Evolutionary conservation across 208 protist species (phyloP).

Genomic region (Crithidia expoeki): DNA sequence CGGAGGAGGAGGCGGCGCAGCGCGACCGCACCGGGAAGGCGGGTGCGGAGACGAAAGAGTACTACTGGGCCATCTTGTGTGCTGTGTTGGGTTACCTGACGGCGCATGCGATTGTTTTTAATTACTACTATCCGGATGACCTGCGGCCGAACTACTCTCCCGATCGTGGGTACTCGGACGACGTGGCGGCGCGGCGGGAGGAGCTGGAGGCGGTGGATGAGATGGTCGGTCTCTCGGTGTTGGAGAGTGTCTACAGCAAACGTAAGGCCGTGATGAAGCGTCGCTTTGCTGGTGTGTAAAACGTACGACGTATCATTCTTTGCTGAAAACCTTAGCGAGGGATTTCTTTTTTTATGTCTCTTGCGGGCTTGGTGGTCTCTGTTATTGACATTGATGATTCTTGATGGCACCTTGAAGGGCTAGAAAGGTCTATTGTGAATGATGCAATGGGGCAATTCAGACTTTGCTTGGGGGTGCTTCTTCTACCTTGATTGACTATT

Average conservation of each 20-base stretch:
- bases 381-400: too few species aligned
- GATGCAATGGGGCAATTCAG: too few species aligned
- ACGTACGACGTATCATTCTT: neutral
- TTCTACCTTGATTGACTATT: too few species aligned
- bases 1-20: slow-evolving; percentile 73
- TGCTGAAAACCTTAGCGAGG: neutral
- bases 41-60: slow-evolving; percentile 76
- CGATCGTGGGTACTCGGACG: slow-evolving; percentile 84
- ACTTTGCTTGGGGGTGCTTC: too few species aligned
- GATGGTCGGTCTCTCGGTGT: slow-evolving; percentile 74
- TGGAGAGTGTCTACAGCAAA: slow-evolving; percentile 85
- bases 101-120: slow-evolving; percentile 81
- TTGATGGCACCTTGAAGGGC: too few species aligned
- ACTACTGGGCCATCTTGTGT: slow-evolving; percentile 81
- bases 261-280: slow-evolving; percentile 62
- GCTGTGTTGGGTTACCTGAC: slow-evolving; percentile 79
- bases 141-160: slow-evolving; percentile 77
- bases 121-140: slow-evolving; percentile 83
- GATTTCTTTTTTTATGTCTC: slow-evolving; percentile 4
- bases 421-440: too few species aligned
- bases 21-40: slow-evolving; percentile 68
- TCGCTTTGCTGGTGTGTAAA: slow-evolving; percentile 23
- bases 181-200: slow-evolving; percentile 68
- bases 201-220: slow-evolving; percentile 76
- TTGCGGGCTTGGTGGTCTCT: too few species aligned